These are phyloP conservation scores for Claviceps sorghi DNA, from an alignment of 2,329 filamentous ascomycete genomes.

Conservation along the genomic window DNA sequence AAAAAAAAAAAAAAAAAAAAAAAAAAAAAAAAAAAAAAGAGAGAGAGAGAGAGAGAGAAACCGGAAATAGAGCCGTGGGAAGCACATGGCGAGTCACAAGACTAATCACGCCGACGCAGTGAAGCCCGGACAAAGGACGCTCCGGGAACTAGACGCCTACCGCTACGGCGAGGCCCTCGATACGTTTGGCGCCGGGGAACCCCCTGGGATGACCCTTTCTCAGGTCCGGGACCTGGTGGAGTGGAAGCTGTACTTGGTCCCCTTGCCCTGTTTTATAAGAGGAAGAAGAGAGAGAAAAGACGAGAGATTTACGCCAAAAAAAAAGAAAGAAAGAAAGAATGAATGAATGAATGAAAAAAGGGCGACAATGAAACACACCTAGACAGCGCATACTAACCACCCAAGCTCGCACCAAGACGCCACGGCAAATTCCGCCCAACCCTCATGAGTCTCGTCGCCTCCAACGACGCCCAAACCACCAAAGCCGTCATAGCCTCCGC, in stretches of 20 bases:
- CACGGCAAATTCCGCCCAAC: constrained; percentile 50
- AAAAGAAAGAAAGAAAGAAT: no score
- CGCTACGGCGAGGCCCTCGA: constrained; percentile 41
- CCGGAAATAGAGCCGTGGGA: no score
- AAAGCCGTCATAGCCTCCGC: constrained; percentile 36
- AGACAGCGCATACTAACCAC: background rate
- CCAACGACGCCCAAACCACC: constrained; percentile 39
- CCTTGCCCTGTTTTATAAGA: background rate
- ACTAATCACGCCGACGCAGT: background rate
- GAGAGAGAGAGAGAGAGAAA: no score
- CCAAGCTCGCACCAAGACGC: constrained; percentile 21
- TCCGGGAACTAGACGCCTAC: constrained; percentile 44
- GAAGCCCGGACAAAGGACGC: constrained; percentile 34
- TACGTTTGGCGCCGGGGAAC: constrained; percentile 24
- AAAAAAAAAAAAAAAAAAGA: no score
- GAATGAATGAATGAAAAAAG: no score
- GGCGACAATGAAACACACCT: no score
- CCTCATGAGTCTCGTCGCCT: constrained; percentile 44
- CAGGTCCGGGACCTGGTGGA: constrained; percentile 48
- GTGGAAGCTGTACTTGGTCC: constrained; percentile 55
- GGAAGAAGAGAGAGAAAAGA: no score
- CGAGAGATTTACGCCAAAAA: no score
- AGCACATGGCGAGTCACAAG: background rate
- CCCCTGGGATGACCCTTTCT: constrained; percentile 33
- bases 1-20: no score